Evolutionary conservation across 75 land plant species (phyloP).

Genomic region (Cryptomeria japonica): DNA sequence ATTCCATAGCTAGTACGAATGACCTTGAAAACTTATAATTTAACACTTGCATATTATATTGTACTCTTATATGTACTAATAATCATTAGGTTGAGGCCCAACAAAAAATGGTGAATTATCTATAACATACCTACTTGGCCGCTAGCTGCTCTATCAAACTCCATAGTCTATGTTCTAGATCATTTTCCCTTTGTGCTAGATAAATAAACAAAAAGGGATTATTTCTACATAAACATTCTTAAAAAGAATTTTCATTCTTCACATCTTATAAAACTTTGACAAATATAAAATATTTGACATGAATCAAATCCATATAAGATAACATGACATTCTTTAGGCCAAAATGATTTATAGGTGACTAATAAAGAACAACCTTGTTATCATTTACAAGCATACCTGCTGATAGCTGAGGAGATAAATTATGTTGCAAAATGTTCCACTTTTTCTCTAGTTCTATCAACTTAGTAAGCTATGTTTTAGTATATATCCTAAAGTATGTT

Average conservation of each 20-base stretch:
- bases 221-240: background rate
- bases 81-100: background rate
- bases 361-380: background rate
- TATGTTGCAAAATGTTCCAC: constrained; percentile 26
- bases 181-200: constrained; percentile 45
- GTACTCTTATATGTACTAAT: background rate
- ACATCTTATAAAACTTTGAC: background rate
- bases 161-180: constrained; percentile 31
- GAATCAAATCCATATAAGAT: background rate
- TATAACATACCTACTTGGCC: constrained; percentile 30
- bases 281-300: background rate
- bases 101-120: background rate
- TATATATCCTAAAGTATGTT: too few relatives aligned
- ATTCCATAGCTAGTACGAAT: too few relatives aligned
- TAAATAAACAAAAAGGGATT: background rate
- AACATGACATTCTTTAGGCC: background rate
- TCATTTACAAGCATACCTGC: constrained; percentile 17
- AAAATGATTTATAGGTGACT: background rate
- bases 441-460: constrained; percentile 25
- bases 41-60: background rate
- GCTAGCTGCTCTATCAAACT: constrained; percentile 36
- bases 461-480: background rate
- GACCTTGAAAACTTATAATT: background rate
- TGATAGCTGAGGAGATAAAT: constrained; percentile 23
- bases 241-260: background rate